Evolutionary conservation across 129 eudicot genomes (phyloP).

Genomic region (Lonicera japonica): DNA sequence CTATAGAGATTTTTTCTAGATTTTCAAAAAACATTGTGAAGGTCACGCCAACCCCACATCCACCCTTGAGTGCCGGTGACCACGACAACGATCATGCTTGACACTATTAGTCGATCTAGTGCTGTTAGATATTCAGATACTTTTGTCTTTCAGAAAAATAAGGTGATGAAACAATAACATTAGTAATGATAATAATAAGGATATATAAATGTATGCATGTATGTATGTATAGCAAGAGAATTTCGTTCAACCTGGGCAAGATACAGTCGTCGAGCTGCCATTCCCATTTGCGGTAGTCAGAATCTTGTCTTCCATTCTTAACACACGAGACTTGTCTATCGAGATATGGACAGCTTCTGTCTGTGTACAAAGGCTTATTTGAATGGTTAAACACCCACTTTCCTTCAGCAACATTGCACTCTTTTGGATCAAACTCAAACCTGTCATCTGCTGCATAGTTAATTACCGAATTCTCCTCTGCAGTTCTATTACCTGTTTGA

Average conservation of each 20-base stretch:
- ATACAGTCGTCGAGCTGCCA: conserved; percentile 95
- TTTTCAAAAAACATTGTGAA: too few species aligned
- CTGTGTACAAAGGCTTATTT: conserved; percentile 70
- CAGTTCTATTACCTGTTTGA: conserved; percentile 31
- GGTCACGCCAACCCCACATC: too few species aligned
- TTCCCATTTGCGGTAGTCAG: conserved; percentile 70
- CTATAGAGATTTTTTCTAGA: too few species aligned
- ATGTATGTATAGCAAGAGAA: too few species aligned
- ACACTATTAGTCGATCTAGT: too few species aligned
- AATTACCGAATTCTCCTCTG: conserved; percentile 14
- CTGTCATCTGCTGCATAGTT: conserved; percentile 53
- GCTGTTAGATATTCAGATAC: too few species aligned
- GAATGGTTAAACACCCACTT: conserved; percentile 83
- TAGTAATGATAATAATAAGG: too few species aligned
- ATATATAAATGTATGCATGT: too few species aligned
- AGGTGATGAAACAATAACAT: too few species aligned
- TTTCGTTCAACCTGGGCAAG: conserved; percentile 60
- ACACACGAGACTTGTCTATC: conserved; percentile 82
- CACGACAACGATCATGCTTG: too few species aligned
- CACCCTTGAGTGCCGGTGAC: too few species aligned
- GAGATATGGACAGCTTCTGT: conserved; percentile 65
- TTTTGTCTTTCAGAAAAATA: too few species aligned
- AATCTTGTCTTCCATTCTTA: conserved; percentile 70
- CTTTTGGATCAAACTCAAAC: conserved; percentile 73
- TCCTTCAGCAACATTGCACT: conserved; percentile 57